Evolutionary conservation across 2,329 filamentous ascomycete species (phyloP).

Genomic region (Xylaria sp.): DNA sequence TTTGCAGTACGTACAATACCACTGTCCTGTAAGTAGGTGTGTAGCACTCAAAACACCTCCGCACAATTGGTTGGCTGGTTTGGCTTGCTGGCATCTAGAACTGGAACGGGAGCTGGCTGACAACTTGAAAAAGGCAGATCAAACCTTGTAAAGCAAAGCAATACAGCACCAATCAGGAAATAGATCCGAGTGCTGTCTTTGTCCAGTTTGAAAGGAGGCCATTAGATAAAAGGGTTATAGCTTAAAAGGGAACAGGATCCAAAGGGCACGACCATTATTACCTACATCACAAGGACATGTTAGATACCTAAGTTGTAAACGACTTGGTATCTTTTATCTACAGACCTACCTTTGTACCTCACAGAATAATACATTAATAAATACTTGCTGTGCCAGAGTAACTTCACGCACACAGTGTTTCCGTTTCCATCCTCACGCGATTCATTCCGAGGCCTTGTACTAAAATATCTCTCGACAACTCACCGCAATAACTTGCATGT

Average conservation of each 20-base stretch:
- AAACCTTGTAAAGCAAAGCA: conserved; percentile 25
- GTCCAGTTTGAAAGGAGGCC: neutral
- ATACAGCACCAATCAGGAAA: conserved; percentile 13
- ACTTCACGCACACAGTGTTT: conserved; percentile 3
- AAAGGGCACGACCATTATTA: neutral
- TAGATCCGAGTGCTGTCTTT: conserved; percentile 4
- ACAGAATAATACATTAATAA: neutral
- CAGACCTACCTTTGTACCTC: neutral
- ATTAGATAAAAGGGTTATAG: neutral
- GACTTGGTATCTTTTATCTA: neutral
- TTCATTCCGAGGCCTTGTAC: neutral
- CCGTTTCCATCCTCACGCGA: neutral
- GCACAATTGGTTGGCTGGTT: conserved; percentile 2
- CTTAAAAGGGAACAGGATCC: neutral
- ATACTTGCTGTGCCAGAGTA: neutral
- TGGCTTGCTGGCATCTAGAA: conserved; percentile 6
- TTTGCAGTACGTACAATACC: neutral
- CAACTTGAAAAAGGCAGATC: conserved; percentile 20
- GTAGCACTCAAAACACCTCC: neutral
- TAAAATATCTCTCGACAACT: conserved; percentile 24
- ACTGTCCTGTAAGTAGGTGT: neutral
- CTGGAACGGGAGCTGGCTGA: conserved; percentile 12
- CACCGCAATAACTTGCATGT: conserved; percentile 29
- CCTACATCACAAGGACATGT: neutral
- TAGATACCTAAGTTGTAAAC: neutral